Percentiles rank a stretch among this genome's conserved stretches.
Conservation (phyloP, 768 basidiomycete species). For the Collybiopsis confluens region DNA sequence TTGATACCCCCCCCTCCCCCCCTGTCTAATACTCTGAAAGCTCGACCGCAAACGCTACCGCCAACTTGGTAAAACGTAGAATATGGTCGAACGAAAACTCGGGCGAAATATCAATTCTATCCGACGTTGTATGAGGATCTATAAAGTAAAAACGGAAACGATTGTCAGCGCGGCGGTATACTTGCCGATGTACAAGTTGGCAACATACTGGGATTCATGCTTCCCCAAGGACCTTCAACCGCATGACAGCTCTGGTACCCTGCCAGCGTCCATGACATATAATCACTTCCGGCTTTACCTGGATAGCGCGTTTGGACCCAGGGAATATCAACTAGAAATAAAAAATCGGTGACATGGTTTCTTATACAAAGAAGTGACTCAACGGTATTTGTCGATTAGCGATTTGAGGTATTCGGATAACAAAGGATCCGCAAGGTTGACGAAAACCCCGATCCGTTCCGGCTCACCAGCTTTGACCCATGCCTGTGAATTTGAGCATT, state of each 20-base stretch:
- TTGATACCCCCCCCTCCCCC: too few relatives aligned
- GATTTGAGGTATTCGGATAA: slow-evolving; percentile 10
- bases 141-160: background rate
- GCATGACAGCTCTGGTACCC: slow-evolving; percentile 60
- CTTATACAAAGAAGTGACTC: too few relatives aligned
- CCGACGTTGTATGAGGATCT: slow-evolving; percentile 17
- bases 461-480: slow-evolving; percentile 10
- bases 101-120: slow-evolving; percentile 50
- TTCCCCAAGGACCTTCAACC: slow-evolving; percentile 46
- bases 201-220: slow-evolving; percentile 43
- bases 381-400: slow-evolving; percentile 10
- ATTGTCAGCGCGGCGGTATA: too few relatives aligned
- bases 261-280: slow-evolving; percentile 53
- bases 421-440: slow-evolving; percentile 2
- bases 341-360: too few relatives aligned
- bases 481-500: background rate
- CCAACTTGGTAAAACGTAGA: slow-evolving; percentile 51
- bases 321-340: slow-evolving; percentile 15
- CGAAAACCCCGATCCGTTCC: slow-evolving; percentile 13
- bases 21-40: slow-evolving; percentile 21
- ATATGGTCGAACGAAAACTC: slow-evolving; percentile 69
- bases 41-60: slow-evolving; percentile 50
- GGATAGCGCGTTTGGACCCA: slow-evolving; percentile 10
- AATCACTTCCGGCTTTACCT: background rate
- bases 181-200: too few relatives aligned